Conservation (phyloP, 805 yeast genomes). For the Candida dendrica region DNA sequence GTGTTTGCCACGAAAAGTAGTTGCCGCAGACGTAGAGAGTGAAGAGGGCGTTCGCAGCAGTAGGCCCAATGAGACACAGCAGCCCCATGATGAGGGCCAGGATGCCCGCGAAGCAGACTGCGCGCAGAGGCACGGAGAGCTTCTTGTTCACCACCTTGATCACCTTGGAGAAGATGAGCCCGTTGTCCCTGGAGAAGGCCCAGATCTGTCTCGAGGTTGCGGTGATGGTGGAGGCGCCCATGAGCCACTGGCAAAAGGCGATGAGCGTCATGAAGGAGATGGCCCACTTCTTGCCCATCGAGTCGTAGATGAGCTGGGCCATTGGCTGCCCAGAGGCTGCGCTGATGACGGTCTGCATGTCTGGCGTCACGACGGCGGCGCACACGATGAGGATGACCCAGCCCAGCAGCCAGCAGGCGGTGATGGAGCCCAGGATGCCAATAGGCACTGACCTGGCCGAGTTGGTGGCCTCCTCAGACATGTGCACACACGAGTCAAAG, state of each 20-base stretch:
- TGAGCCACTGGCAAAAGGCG: conserved; percentile 50
- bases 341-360: conserved; percentile 31
- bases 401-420: conserved; percentile 48
- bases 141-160: conserved; percentile 49
- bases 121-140: conserved; percentile 56
- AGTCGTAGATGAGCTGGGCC: conserved; percentile 55
- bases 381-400: conserved; percentile 45
- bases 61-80: conserved; percentile 29
- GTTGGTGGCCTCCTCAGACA: conserved; percentile 60
- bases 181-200: conserved; percentile 69
- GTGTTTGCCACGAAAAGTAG: conserved; percentile 31
- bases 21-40: conserved; percentile 33
- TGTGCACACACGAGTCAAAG: conserved; percentile 61
- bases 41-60: conserved; percentile 35
- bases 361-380: conserved; percentile 43
- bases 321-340: conserved; percentile 48
- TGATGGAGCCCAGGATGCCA: conserved; percentile 45
- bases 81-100: conserved; percentile 29
- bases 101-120: conserved; percentile 37
- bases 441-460: conserved; percentile 55
- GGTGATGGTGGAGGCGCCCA: conserved; percentile 52
- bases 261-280: conserved; percentile 52
- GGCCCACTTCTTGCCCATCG: conserved; percentile 58
- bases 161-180: conserved; percentile 49
- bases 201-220: conserved; percentile 61